Base-by-base conservation (phyloP, 2,329 filamentous ascomycete genomes). In the Malbranchea cinnamomea region DNA sequence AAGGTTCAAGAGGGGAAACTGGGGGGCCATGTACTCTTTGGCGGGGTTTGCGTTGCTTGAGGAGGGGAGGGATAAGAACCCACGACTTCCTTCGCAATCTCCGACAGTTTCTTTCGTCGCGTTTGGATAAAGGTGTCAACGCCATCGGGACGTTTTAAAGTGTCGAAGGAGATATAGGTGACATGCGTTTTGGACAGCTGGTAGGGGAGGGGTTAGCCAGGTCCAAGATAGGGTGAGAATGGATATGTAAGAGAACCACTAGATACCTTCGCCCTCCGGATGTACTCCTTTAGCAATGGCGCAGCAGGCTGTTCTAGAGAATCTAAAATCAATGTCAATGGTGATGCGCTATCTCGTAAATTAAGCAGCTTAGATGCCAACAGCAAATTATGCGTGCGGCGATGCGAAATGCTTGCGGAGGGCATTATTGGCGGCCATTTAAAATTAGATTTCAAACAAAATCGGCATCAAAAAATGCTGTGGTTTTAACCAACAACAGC, bases 291-390 rank as follows among this genome's bases (percentile, higher is more conserved):
- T 2, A 87, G 40, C 3, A 93, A 57, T 0, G 75, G 74, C 17
- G 63, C 65, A 5, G 74, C 80, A 15, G 75, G 73, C 56, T 93
- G 84, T 56, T 92, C 83, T 17, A 94, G 63, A 19, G 68, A 81
- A 53, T 95, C 87, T 33, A 93, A 64, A 3, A 94, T 57, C 15
- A 95, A 62, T 0, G 85, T 94, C 46, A 95, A 73, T 2, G 87
- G 87, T 28, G 83, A 92, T 9, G 78, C 74, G 33, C 72, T 74
- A 52, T 89, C 79, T 38, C 82, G 70, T 33, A 82, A 62, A 47
- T 75, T 81, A 39, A 93, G 64, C 2, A 93, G 62, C 48, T 83
- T 85, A 39, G 84, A 80, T 32, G 93, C 74, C 2, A 92, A 63
- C 2, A 92, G 69, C 13, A 91, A 59, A 50, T 84, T 85, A 54